A percentile compares a stretch with the other conserved stretches of the same genome.
Conservation (phyloP, 768 basidiomycete species). For the Lanmaoa rubissima region DNA sequence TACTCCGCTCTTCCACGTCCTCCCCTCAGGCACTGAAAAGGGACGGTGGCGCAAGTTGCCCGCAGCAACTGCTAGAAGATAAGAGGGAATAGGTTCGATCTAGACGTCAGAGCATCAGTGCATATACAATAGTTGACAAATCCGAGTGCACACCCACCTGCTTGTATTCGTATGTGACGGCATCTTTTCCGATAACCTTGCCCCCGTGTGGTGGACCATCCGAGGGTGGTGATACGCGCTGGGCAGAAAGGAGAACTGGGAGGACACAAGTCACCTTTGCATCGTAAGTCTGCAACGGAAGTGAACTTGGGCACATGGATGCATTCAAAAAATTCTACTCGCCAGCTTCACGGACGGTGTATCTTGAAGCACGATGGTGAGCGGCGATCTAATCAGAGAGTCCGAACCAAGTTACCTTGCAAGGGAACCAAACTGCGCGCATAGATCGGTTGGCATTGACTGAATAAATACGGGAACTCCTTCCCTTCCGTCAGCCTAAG, state of each 20-base stretch:
- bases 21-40: constrained; percentile 59
- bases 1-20: constrained; percentile 77
- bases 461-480: constrained; percentile 82
- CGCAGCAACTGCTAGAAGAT: constrained; percentile 88
- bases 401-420: constrained; percentile 51
- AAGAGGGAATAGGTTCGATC: constrained; percentile 84
- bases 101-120: constrained; percentile 29
- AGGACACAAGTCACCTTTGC: constrained; percentile 75
- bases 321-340: constrained; percentile 18
- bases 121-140: not conserved
- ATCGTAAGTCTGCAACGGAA: constrained; percentile 63
- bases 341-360: constrained; percentile 86
- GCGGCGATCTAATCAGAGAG: not conserved
- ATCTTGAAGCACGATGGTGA: constrained; percentile 43
- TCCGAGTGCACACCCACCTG: constrained; percentile 50
- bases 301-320: not conserved
- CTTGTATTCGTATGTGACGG: constrained; percentile 70
- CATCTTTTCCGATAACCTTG: constrained; percentile 69
- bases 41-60: constrained; percentile 77
- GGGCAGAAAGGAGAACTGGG: constrained; percentile 83
- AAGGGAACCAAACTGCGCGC: constrained; percentile 76
- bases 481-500: constrained; percentile 83
- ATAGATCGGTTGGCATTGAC: constrained; percentile 92
- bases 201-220: constrained; percentile 71
- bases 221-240: constrained; percentile 71